Base-by-base conservation (phyloP, 257 asterid genomes). In the Vinca minor region DNA sequence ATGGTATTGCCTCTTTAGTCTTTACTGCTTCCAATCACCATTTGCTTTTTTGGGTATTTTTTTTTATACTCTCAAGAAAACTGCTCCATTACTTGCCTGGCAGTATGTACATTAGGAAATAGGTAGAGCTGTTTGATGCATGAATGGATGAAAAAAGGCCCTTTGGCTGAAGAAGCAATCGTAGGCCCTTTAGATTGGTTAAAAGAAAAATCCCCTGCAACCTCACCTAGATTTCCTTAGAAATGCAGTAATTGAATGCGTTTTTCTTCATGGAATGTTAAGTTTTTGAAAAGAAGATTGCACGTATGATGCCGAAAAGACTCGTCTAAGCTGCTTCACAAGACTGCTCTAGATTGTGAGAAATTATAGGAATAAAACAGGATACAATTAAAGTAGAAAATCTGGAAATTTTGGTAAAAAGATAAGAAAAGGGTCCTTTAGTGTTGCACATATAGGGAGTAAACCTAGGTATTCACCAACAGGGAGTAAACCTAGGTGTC, bases 1-100 rank as follows among this genome's bases (percentile, higher is more conserved):
- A 85, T 72, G 94, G 95, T 87, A 76, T 55, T 68, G 72, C 54
- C 62, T 70, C 46, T n/a, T n/a, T n/a, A n/a, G n/a, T n/a, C n/a
- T n/a, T n/a, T 29, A 28, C 61, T 35, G 44, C 50, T 66, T 29
- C 18, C 62, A 18, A 18, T 10, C 3, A 4, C 21, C 15, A 15
- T 35, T 41, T 71, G 54, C 0, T 46, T n/a, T 32, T 39, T 47
- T 59, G 20, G n/a, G n/a, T n/a, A n/a, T n/a, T n/a, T n/a, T n/a
- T 14, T 8, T 44, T 4, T 15, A 6, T 0, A n/a, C n/a, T n/a
- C n/a, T n/a, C n/a, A n/a, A 12, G 42, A 5, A 60, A 28, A 39
- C n/a, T 47, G 21, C 21, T 25, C n/a, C 1, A 65, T 28, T 2
- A 17, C 49, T 13, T 4, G 23, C 65, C 41, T 56, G 29, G 57